phyloP scores from a whole-genome alignment of 257 asterid species.

The Leptodermis oblonga region DNA sequence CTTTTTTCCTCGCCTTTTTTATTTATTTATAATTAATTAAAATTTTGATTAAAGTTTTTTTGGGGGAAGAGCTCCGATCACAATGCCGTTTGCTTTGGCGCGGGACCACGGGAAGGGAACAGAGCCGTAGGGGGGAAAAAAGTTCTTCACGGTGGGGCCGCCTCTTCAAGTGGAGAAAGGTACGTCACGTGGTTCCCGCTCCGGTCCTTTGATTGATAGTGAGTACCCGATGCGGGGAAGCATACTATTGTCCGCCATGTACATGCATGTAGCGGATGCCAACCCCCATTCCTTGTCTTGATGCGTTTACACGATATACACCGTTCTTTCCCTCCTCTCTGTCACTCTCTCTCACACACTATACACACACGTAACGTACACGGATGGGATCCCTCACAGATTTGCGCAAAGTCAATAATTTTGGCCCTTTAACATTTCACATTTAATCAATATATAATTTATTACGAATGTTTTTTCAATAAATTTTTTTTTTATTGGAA shows the following conservation, averaged over 20 bases:
- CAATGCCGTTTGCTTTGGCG: background rate
- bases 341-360: too few relatives aligned
- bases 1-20: background rate
- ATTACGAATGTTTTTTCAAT: too few relatives aligned
- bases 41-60: too few relatives aligned
- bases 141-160: background rate
- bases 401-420: background rate
- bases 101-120: constrained; percentile 7
- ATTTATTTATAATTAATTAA: too few relatives aligned
- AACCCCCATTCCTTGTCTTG: background rate
- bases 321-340: background rate
- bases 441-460: too few relatives aligned
- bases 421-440: background rate
- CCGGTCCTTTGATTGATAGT: background rate
- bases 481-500: too few relatives aligned
- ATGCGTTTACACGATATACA: background rate
- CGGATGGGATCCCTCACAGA: background rate
- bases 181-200: background rate
- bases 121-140: constrained; percentile 8
- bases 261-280: background rate
- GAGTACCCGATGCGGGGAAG: constrained; percentile 2
- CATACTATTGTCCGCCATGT: constrained; percentile 20
- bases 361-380: background rate
- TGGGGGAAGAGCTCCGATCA: background rate
- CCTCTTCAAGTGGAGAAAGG: background rate